Base-by-base conservation (phyloP, 108 stramenopile genomes). In the Fistulifera solaris region DNA sequence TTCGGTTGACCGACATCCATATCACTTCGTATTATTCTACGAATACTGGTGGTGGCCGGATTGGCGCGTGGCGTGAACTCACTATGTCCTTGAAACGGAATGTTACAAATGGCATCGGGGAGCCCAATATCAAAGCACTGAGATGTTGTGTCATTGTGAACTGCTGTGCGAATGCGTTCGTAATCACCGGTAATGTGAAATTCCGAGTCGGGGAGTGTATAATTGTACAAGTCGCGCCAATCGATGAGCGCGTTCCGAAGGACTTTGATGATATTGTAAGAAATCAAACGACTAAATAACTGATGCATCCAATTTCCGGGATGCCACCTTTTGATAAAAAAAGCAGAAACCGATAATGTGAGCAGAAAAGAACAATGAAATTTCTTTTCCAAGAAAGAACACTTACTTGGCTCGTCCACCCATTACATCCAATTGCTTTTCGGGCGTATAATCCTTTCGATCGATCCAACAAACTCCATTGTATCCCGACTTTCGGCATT, bases 11-110 rank as follows among this genome's bases (percentile, higher is more conserved):
- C n/a, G 58, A 62, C 48, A 19, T 45, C 21, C 44, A 45, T 45
- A 11, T 19, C 21, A 45, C 44, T 45, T 48, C 40, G 47, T 28
- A 81, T 49, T 3, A 86, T 55, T 28, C 51, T 67, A 21, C 66
- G 61, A 21, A 90, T 58, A 48, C 71, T 83, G 7, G 85, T 77
- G 14, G 62, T 47, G 0, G 26, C 35, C 15, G 85, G 85, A 46
- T 75, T 71, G 21, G 72, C 70, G 27, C 85, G 64, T 11, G 89
- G 89, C 14, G 83, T 86, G 59, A 67, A 76, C 40, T 84, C 83
- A 1, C 80, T 82, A 22, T 63, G 51, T 7, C 51, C 71, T 60
- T 73, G 77, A 65, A 83, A 55, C 25, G 68, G 67, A 41, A 42
- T 41, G 23, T 38, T 58, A 44, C 81, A 87, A 21, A 38, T 74